phyloP scores from a whole-genome alignment of 2,329 filamentous ascomycete species.

The Acarospora socialis region DNA sequence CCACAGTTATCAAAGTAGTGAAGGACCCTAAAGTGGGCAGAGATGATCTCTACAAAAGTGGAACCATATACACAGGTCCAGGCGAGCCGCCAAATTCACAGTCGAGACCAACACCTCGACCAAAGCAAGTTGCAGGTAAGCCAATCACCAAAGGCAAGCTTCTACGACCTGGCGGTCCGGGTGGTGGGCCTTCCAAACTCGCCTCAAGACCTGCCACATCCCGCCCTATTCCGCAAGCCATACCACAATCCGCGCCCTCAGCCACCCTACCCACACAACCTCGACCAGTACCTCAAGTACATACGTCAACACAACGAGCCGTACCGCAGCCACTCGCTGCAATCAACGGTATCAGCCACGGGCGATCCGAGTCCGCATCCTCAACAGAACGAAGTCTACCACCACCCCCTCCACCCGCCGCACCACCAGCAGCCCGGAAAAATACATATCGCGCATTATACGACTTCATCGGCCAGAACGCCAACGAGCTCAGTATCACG shows the following conservation, averaged over 20 bases:
- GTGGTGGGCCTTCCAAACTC: conserved; percentile 62
- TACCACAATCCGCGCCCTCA: conserved; percentile 17
- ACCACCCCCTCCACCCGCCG: conserved; percentile 50
- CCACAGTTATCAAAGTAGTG: conserved; percentile 72
- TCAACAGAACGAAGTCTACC: conserved; percentile 42
- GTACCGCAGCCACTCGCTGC: conserved; percentile 30
- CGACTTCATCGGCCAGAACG: conserved; percentile 72
- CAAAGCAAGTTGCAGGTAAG: conserved; percentile 70
- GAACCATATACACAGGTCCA: conserved; percentile 69
- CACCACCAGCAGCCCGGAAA: conserved; percentile 46
- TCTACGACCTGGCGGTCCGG: conserved; percentile 77
- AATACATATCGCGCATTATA: conserved; percentile 82
- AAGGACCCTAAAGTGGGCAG: conserved; percentile 64
- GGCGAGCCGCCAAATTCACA: conserved; percentile 73
- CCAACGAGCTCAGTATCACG: conserved; percentile 69
- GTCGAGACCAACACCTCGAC: conserved; percentile 73
- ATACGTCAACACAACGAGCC: conserved; percentile 27
- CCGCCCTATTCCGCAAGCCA: conserved; percentile 9
- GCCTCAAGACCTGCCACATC: conserved; percentile 25
- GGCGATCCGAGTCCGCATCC: conserved; percentile 40
- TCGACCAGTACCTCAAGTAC: conserved; percentile 20
- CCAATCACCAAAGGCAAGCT: conserved; percentile 90
- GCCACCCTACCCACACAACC: conserved; percentile 19
- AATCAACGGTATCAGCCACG: conserved; percentile 29
- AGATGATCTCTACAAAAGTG: conserved; percentile 86